Conservation (phyloP, 192 early-diverging fungal species). For the Ambispora gerdemannii region DNA sequence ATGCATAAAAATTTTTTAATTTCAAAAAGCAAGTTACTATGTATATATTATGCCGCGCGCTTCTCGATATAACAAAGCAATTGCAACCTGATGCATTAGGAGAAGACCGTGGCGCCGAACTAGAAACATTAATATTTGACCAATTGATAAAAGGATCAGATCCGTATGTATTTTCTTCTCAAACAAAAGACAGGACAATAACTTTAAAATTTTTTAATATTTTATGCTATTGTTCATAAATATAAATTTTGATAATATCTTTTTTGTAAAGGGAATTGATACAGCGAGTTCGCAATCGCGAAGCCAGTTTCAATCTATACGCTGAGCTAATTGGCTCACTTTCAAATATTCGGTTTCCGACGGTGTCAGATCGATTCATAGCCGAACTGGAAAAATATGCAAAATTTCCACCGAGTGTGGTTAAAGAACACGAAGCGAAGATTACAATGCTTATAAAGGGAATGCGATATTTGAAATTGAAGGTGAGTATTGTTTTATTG, state of each 20-base stretch:
- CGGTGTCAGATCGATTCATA: slow-evolving; percentile 92
- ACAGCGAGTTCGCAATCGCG: slow-evolving; percentile 70
- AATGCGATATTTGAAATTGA: slow-evolving; percentile 88
- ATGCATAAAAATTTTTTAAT: background rate
- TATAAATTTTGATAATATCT: background rate
- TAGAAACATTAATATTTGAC: slow-evolving; percentile 92
- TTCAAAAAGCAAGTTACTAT: slow-evolving; percentile 39
- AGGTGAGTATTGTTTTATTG: slow-evolving; percentile 45
- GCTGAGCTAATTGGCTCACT: slow-evolving; percentile 90
- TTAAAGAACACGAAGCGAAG: slow-evolving; percentile 69
- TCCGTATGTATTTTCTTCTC: slow-evolving; percentile 60
- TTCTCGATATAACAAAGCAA: slow-evolving; percentile 80
- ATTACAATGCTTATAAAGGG: slow-evolving; percentile 83
- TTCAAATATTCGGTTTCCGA: slow-evolving; percentile 85
- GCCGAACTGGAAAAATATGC: slow-evolving; percentile 79
- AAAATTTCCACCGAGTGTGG: slow-evolving; percentile 46
- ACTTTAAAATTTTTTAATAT: no score
- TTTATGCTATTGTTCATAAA: background rate
- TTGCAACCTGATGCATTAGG: slow-evolving; percentile 69
- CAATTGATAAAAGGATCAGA: slow-evolving; percentile 85
- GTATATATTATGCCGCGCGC: slow-evolving; percentile 85
- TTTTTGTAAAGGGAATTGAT: slow-evolving; percentile 56
- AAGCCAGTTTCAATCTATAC: slow-evolving; percentile 87
- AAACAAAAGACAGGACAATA: no score
- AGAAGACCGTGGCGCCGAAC: slow-evolving; percentile 76